Percentiles rank a stretch among this genome's conserved stretches.
phyloP scores from a whole-genome alignment of 225 moss, liverwort and hornwort species.

The Ulota crispa region DNA sequence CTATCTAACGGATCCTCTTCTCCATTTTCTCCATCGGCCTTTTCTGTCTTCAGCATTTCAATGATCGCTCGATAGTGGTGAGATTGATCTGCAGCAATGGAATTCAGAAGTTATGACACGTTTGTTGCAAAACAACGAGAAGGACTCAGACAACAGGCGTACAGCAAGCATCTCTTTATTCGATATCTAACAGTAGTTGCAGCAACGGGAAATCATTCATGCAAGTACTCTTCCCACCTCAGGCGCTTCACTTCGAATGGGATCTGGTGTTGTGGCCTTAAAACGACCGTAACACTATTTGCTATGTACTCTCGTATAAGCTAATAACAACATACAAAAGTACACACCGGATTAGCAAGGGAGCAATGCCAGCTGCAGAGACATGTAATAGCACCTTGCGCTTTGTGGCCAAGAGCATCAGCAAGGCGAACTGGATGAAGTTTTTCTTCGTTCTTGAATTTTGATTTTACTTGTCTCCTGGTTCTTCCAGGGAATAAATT shows the following conservation, averaged over 20 bases:
- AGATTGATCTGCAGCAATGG: constrained; percentile 50
- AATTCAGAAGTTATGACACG: neutral
- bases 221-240: neutral
- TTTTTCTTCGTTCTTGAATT: constrained; percentile 97
- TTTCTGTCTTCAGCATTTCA: constrained; percentile 60
- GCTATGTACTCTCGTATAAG: no score
- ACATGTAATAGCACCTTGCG: constrained; percentile 41
- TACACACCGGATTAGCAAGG: neutral
- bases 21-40: constrained; percentile 24
- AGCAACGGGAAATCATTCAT: neutral
- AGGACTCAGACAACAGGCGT: neutral
- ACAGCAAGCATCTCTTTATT: neutral
- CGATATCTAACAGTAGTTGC: neutral
- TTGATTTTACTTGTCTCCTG: constrained; percentile 90
- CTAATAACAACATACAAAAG: neutral
- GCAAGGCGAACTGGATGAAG: constrained; percentile 75
- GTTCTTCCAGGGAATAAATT: constrained; percentile 92
- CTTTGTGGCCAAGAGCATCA: constrained; percentile 74
- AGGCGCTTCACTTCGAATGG: neutral
- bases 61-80: constrained; percentile 65
- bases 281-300: neutral
- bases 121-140: neutral
- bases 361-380: neutral
- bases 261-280: neutral
- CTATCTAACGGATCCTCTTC: constrained; percentile 37